These are phyloP conservation scores for Rhodotorula paludigena DNA, from an alignment of 768 basidiomycete species.

Conservation along the genomic window DNA sequence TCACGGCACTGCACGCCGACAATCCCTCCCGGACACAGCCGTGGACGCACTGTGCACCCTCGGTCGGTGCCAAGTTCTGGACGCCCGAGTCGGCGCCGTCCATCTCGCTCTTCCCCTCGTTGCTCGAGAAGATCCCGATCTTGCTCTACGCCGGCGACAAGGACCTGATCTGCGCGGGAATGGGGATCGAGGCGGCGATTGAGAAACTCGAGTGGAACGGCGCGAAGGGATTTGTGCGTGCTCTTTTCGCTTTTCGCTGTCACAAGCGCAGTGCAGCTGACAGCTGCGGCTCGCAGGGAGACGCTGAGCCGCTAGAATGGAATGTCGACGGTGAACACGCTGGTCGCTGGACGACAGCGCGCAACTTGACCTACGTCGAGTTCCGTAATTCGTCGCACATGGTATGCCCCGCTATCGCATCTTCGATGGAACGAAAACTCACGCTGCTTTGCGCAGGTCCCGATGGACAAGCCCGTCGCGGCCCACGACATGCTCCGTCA, in stretches of 20 bases:
- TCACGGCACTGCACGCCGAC: conserved; percentile 73
- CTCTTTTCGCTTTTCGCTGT: too few relatives aligned
- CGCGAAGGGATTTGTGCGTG: conserved; percentile 63
- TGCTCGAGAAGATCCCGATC: conserved; percentile 62
- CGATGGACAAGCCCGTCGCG: conserved; percentile 70
- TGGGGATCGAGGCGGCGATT: conserved; percentile 81
- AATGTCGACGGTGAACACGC: conserved; percentile 66
- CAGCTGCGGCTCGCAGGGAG: conserved; percentile 29
- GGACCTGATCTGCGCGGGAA: conserved; percentile 92
- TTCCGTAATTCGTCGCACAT: conserved; percentile 94
- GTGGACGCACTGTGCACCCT: conserved; percentile 82
- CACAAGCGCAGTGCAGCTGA: not conserved
- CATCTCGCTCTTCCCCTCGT: conserved; percentile 67
- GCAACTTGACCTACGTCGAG: conserved; percentile 90
- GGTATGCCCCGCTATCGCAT: conserved; percentile 52
- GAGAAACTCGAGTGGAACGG: conserved; percentile 83
- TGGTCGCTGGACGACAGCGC: conserved; percentile 82
- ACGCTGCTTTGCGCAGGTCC: conserved; percentile 36
- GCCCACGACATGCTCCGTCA: conserved; percentile 88
- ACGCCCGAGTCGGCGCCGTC: conserved; percentile 62
- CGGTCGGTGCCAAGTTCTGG: conserved; percentile 62
- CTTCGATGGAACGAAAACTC: not conserved
- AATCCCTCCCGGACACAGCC: conserved; percentile 55
- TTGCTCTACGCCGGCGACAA: conserved; percentile 90
- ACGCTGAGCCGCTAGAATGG: conserved; percentile 48